Conservation (phyloP, 208 protist species). For the Trichomonas tenax region DNA sequence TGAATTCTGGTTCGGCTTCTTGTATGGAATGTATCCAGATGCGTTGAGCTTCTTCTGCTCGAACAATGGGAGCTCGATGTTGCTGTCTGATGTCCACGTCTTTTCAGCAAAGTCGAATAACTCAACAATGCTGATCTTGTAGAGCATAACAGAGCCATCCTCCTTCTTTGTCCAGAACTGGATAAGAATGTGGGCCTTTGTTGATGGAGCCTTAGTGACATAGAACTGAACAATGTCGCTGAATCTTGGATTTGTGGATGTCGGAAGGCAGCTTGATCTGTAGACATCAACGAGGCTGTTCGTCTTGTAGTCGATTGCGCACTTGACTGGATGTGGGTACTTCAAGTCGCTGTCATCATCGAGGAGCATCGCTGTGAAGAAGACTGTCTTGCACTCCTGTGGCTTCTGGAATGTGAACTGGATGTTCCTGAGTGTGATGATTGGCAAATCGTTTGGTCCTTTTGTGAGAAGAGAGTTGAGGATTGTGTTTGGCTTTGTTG, state of each 20-base stretch:
- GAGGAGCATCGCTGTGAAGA: background rate
- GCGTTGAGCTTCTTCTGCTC: background rate
- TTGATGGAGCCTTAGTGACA: background rate
- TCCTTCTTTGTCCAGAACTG: background rate
- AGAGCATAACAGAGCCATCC: background rate
- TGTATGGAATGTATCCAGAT: background rate
- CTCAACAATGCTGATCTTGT: background rate
- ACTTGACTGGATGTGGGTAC: background rate
- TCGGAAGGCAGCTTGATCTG: background rate
- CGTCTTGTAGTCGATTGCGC: background rate
- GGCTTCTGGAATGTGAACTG: background rate
- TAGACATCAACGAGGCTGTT: background rate
- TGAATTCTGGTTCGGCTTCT: background rate
- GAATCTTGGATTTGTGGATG: background rate
- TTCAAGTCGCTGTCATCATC: background rate
- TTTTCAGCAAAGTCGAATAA: background rate
- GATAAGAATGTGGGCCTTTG: background rate
- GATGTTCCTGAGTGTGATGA: background rate
- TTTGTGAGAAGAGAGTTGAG: background rate
- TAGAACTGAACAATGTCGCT: background rate
- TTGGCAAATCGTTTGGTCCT: background rate
- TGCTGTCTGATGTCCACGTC: background rate
- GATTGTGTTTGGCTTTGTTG: background rate
- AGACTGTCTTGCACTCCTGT: background rate
- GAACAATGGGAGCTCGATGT: background rate